phyloP scores from a whole-genome alignment of 2,329 filamentous ascomycete genomes.

The Aspergillus ustus region DNA sequence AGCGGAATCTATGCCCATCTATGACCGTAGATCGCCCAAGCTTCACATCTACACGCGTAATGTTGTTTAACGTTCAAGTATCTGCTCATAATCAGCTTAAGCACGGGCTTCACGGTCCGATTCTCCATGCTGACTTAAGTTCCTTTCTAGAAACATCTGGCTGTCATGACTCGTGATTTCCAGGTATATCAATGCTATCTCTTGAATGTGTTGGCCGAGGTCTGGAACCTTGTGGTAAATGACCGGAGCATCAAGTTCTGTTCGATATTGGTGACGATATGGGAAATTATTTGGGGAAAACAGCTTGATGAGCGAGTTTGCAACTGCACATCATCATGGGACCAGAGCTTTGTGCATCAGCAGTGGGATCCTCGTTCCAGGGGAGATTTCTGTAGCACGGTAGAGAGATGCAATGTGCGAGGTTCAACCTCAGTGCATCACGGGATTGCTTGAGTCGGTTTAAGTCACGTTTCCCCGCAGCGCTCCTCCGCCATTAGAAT shows the following conservation, averaged over 20 bases:
- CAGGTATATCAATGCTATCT: not conserved
- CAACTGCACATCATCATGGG: conserved; percentile 18
- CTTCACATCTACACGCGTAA: not conserved
- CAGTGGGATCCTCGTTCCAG: not conserved
- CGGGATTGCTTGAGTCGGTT: not conserved
- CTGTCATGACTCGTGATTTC: not conserved
- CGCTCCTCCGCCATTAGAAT: not conserved
- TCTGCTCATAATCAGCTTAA: not conserved
- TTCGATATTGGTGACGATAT: conserved; percentile 24
- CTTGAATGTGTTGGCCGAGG: not conserved
- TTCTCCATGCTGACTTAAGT: not conserved
- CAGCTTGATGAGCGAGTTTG: not conserved
- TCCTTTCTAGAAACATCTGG: not conserved
- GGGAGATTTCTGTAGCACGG: not conserved
- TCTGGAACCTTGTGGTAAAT: conserved; percentile 2
- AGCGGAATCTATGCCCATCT: not conserved
- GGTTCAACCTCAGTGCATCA: not conserved
- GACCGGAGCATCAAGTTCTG: conserved; percentile 19
- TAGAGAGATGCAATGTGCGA: not conserved
- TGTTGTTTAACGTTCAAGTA: not conserved
- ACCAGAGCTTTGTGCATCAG: conserved; percentile 7
- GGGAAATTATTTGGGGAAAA: conserved; percentile 6
- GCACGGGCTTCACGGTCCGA: not conserved
- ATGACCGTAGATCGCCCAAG: not conserved
- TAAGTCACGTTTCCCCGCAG: conserved; percentile 17